Evolutionary conservation across 768 basidiomycete species (phyloP), one percentile per base, ranked within the genome.

Genomic region (Coprinellus micaceus): DNA sequence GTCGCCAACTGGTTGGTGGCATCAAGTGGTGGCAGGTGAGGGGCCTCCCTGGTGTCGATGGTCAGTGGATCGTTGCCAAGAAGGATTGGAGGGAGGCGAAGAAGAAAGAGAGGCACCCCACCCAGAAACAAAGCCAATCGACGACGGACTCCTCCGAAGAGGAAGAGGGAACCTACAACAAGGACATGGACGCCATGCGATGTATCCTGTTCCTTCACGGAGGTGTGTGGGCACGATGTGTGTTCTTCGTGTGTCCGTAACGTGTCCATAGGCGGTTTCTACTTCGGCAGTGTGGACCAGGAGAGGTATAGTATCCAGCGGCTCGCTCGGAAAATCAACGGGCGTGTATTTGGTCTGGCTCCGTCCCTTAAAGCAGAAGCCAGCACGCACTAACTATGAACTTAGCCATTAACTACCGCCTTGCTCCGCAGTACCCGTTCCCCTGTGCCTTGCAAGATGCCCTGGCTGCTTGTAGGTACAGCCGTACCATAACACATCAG

Each of bases 21-120:
- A 82, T 84, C 4, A 94, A 95, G 67, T 98, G 96, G 94, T 98
- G 96, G 96, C 95, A 97, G 71, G 93, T 95, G 30, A 85, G 95
- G 40, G 87, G 89, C 19, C 54, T 49, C 25, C 67, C 62, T 54
- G 92, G 93, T 6, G 81, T 96, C 11, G 83, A 91, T 65, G 91
- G 80, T 0, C 89, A 96, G 67, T 96, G 94, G 94, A 83, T 95
- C 47, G 84, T 84, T 2, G 83, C 89, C 54, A 88, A 81, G 75
- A 93, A 89, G 65, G 91, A 94, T 63, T 91, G 85, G 85, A 75
- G 80, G 58, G 84, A 87, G 60, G 83, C 81, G 11, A 83, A 87
- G 68, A 85, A 86, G 63, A 75, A 75, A 64, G 2, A 36, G 28
- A 11, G 39, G 54, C 21, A 53, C 52, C 22, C 30, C 33, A 11